phyloP scores from a whole-genome alignment of 148 eudicot genomes.

The Mesembryanthemum crystallinum region DNA sequence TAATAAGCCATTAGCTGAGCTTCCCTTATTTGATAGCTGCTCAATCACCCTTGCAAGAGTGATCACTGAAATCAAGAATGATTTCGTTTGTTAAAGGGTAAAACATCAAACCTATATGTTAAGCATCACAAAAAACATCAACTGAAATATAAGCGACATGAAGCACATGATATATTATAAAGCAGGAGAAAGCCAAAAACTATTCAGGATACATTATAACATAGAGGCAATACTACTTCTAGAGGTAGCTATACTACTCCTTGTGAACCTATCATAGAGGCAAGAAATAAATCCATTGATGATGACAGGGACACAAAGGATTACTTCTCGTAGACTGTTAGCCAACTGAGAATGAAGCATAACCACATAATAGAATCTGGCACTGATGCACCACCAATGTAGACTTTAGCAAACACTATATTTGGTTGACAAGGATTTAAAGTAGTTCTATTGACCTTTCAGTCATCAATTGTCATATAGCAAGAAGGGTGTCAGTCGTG shows the following conservation, averaged over 20 bases:
- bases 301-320: not conserved
- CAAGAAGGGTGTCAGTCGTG: too few relatives aligned
- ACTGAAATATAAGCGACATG: not conserved
- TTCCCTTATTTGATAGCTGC: constrained; percentile 39
- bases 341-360: not conserved
- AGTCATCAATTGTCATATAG: too few relatives aligned
- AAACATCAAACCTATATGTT: not conserved
- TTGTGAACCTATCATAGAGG: too few relatives aligned
- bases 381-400: not conserved
- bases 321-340: not conserved
- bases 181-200: not conserved
- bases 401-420: not conserved
- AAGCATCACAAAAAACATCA: constrained; percentile 3
- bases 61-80: constrained; percentile 40
- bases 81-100: not conserved
- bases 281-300: too few relatives aligned
- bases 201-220: not conserved
- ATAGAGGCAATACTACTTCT: too few relatives aligned
- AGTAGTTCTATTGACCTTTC: too few relatives aligned
- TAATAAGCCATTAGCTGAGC: constrained; percentile 33
- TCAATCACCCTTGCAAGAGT: constrained; percentile 59
- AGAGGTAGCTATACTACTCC: too few relatives aligned
- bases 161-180: not conserved
- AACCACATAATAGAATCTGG: not conserved
- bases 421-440: not conserved